A percentile compares a stretch with the other conserved stretches of the same genome.
These are phyloP conservation scores for Theileria orientalis DNA, from an alignment of 169 alveolate genomes.

Conservation along the genomic window DNA sequence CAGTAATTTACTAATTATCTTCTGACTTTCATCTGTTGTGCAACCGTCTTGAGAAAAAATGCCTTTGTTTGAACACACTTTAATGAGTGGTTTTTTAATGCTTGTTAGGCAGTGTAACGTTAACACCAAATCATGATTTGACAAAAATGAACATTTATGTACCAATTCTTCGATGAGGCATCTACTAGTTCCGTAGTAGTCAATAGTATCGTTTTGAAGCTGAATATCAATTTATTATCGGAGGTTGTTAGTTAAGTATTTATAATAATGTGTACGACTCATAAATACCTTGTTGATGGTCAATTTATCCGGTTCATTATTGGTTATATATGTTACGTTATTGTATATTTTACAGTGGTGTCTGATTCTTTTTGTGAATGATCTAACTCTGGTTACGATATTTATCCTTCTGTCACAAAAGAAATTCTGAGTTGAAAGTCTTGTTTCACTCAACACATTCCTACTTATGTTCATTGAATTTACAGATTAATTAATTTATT, in stretches of 20 bases:
- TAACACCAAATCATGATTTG: constrained; percentile 35
- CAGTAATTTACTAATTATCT: too few relatives aligned
- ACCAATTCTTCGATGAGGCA: constrained; percentile 29
- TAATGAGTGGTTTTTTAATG: constrained; percentile 40
- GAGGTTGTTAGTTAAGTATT: neutral
- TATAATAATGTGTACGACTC: neutral
- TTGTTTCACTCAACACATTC: neutral
- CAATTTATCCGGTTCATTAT: neutral
- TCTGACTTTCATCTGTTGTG: neutral
- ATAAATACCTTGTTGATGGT: constrained; percentile 3
- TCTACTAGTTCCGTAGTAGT: constrained; percentile 16
- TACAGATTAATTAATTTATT: neutral
- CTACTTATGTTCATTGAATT: constrained; percentile 37
- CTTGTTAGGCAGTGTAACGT: constrained; percentile 26
- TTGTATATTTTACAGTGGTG: constrained; percentile 41
- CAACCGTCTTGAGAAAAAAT: neutral
- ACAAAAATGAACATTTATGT: constrained; percentile 35
- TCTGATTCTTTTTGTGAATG: constrained; percentile 54
- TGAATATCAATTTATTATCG: constrained; percentile 3
- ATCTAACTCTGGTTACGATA: constrained; percentile 19
- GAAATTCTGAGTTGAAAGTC: constrained; percentile 11
- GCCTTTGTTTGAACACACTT: neutral
- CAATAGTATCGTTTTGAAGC: constrained; percentile 19
- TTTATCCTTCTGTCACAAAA: constrained; percentile 33
- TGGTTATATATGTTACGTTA: neutral